A percentile compares a stretch with the other conserved stretches of the same genome.
Evolutionary conservation across 2,329 filamentous ascomycete genomes (phyloP).

Genomic region (Claviceps cyperi): DNA sequence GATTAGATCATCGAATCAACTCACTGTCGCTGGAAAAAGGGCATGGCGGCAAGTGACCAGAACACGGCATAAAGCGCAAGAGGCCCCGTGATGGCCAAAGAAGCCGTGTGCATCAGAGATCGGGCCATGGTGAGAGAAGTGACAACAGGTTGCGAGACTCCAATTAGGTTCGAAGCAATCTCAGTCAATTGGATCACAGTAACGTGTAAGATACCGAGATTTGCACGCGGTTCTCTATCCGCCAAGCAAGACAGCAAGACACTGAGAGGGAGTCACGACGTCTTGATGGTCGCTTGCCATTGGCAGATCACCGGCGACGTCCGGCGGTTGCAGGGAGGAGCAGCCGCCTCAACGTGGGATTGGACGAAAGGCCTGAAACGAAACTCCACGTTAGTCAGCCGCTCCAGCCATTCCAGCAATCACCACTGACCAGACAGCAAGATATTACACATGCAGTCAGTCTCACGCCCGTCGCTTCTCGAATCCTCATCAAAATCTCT

Average conservation of each 20-base stretch:
- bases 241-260: neutral
- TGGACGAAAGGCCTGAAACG: too few species aligned
- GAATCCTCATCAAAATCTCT: neutral
- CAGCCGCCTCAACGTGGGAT: too few species aligned
- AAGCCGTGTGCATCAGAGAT: constrained; percentile 18
- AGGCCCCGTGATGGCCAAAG: constrained; percentile 32
- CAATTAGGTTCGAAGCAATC: neutral
- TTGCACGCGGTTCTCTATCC: neutral
- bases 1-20: constrained; percentile 13
- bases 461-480: neutral
- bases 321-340: too few species aligned
- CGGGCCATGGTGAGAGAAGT: constrained; percentile 4
- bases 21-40: constrained; percentile 69
- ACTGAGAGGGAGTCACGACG: too few species aligned
- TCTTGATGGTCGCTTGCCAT: too few species aligned
- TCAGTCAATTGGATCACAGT: neutral
- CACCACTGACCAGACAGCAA: too few species aligned
- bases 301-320: too few species aligned
- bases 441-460: too few species aligned
- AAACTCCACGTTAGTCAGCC: too few species aligned
- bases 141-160: neutral
- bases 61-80: constrained; percentile 53
- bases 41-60: constrained; percentile 50
- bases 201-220: neutral
- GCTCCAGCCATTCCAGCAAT: too few species aligned